Conservation (phyloP, 257 asterid species). For the Solanum sejunctum region DNA sequence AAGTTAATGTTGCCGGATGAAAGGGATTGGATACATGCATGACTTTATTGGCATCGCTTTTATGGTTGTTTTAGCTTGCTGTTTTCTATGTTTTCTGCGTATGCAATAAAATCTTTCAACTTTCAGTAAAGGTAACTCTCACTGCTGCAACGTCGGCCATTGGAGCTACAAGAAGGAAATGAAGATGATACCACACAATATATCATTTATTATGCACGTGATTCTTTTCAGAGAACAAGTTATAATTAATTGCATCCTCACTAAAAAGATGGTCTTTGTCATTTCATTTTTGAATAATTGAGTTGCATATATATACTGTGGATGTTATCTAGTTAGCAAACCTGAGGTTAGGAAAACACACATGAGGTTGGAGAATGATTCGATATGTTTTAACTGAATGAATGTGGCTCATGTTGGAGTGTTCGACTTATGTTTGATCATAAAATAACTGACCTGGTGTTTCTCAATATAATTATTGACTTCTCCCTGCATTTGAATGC, state of each 20-base stretch:
- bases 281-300: neutral
- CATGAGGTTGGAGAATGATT: neutral
- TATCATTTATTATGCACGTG: neutral
- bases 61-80: slow-evolving; percentile 69
- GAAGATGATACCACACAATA: neutral
- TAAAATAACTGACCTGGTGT: no score
- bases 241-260: neutral
- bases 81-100: slow-evolving; percentile 69
- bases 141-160: neutral
- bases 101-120: slow-evolving; percentile 68
- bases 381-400: neutral
- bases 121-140: slow-evolving; percentile 25
- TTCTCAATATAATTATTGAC: no score
- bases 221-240: neutral
- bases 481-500: no score
- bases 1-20: no score
- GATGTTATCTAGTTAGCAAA: neutral
- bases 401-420: neutral
- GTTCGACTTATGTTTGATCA: no score
- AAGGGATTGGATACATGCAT: slow-evolving; percentile 48
- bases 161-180: neutral
- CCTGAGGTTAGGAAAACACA: no score
- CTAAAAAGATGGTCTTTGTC: neutral
- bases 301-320: neutral
- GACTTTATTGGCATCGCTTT: slow-evolving; percentile 47